Evolutionary conservation across 148 eudicot genomes (phyloP), one percentile per base, ranked within the genome.

Genomic region (Dianthus caryophyllus): DNA sequence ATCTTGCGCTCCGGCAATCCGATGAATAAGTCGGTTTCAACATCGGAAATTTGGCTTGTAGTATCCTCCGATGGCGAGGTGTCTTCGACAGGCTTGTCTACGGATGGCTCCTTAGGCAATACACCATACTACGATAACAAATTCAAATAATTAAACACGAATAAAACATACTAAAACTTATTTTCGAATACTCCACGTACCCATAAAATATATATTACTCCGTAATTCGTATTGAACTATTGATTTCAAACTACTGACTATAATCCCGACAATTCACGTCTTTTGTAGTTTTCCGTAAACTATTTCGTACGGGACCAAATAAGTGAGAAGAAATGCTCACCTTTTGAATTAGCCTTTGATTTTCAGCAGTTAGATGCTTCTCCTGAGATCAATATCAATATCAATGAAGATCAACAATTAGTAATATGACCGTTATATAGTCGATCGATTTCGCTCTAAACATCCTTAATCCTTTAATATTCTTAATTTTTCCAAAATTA

Each of bases 1-100:
- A 49, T 65, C 67, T 76, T 82, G 72, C 78, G 67, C 33, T 84
- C 87, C 3, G 96, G 88, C 1, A 68, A 77, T 58, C 96, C 96
- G 21, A 88, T 86, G 78, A 84, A 88, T 21, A 88, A 73, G 5
- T 84, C 87, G 4, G 96, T 88, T 76, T 87, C 92, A 27, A 87
- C 92, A 41, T 87, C 88, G 2, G 92, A 84, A 5, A 74, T 77
- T 31, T 87, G 88, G 69, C 85, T 84, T 14, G 31, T 69, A 9
- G 78, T 74, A 18, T 80, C 83, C 24, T 80, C 83, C 0, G 83
- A 80, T 39, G 80, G 77, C 2, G 77, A 65, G 14, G 63, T 64
- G n/a, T 73, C 85, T 16, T 69, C 74, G 25, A 11, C 48, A 7
- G 67, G 76, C 49, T 76, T 84, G 16, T 61, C 49, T 22, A 36